phyloP scores from a whole-genome alignment of 257 asterid genomes.

The Vinca minor region DNA sequence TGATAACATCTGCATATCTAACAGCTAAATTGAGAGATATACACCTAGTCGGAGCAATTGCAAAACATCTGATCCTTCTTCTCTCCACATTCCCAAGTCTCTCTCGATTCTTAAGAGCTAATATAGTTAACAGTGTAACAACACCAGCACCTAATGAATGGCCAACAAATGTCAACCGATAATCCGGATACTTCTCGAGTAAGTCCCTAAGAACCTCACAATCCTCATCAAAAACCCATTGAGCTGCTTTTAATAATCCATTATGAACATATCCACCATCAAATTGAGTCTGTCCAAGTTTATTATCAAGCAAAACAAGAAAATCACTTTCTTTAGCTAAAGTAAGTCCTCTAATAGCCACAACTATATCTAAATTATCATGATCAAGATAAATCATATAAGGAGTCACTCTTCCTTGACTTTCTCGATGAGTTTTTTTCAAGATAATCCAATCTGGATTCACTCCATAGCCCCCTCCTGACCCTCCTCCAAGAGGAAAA shows the following conservation, averaged over 20 bases:
- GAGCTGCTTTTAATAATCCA: constrained; percentile 87
- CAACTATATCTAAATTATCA: constrained; percentile 51
- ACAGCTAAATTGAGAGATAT: constrained; percentile 90
- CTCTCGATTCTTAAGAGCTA: constrained; percentile 67
- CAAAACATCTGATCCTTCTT: constrained; percentile 79
- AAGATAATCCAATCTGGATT: constrained; percentile 60
- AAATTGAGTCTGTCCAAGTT: constrained; percentile 78
- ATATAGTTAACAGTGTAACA: constrained; percentile 67
- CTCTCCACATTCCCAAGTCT: constrained; percentile 66
- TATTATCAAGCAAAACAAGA: constrained; percentile 67
- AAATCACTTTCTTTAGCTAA: constrained; percentile 79
- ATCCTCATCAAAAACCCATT: constrained; percentile 63
- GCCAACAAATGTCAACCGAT: constrained; percentile 77
- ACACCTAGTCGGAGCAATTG: constrained; percentile 95
- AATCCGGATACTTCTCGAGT: constrained; percentile 42
- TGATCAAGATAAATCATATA: constrained; percentile 85
- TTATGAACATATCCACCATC: constrained; percentile 95
- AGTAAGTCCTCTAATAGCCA: constrained; percentile 83
- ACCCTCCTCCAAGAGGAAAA: no score
- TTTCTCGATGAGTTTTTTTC: constrained; percentile 49
- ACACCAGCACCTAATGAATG: constrained; percentile 98
- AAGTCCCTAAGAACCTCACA: constrained; percentile 47
- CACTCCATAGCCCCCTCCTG: constrained; percentile 86
- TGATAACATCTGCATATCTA: constrained; percentile 87
- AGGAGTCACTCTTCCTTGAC: constrained; percentile 60